A percentile compares a stretch with the other conserved stretches of the same genome.
Evolutionary conservation across 2,329 filamentous ascomycete species (phyloP).

Genomic region (Domatiomyces globalis): DNA sequence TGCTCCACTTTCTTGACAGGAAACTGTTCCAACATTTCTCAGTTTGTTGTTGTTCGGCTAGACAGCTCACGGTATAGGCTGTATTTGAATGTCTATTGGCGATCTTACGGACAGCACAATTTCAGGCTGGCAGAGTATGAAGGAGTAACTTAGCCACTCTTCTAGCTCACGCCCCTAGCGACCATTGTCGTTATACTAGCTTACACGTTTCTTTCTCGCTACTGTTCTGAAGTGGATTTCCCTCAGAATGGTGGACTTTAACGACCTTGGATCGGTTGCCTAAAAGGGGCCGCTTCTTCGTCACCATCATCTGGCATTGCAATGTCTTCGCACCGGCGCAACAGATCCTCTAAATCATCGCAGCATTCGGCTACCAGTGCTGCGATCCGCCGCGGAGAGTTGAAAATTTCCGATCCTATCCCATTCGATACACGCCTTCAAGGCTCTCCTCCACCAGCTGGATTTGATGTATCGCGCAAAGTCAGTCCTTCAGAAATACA

Average conservation of each 20-base stretch:
- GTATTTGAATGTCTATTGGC: neutral
- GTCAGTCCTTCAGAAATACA: slow-evolving; percentile 4
- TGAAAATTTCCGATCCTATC: slow-evolving; percentile 23
- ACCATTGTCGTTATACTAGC: too few species aligned
- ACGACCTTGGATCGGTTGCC: neutral
- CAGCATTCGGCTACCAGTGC: slow-evolving; percentile 7
- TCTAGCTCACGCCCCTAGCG: neutral
- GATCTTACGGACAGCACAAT: neutral
- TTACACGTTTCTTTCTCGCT: neutral
- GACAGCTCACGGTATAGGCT: neutral
- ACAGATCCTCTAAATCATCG: neutral
- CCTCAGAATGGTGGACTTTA: neutral
- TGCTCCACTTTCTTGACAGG: neutral
- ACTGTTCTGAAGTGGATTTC: too few species aligned
- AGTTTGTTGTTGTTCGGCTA: neutral
- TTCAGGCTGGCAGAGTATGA: neutral
- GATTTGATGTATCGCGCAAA: neutral
- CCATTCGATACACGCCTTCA: slow-evolving; percentile 12
- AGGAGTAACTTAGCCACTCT: neutral
- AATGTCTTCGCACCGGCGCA: neutral
- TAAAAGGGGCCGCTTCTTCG: neutral
- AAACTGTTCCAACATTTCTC: neutral
- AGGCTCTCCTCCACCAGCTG: slow-evolving; percentile 1
- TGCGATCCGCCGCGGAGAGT: slow-evolving; percentile 19
- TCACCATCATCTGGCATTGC: neutral